Conservation (phyloP, 108 stramenopile genomes). For the Schizochytrium sp. region DNA sequence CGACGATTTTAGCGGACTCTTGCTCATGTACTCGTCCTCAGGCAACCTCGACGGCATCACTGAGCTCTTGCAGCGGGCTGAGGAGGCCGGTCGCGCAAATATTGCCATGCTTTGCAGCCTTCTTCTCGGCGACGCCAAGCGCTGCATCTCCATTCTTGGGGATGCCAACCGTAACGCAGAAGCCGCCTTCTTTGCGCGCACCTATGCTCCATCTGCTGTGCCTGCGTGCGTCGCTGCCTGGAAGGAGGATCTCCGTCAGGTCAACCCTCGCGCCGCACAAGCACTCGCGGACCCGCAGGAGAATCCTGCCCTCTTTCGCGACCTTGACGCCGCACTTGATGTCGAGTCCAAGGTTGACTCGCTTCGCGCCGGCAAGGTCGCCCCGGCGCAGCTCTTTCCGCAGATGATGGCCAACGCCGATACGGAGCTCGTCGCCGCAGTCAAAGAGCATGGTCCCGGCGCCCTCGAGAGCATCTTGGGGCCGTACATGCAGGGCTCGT, state of each 20-base stretch:
- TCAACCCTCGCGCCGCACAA: constrained; percentile 75
- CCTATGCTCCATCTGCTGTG: constrained; percentile 84
- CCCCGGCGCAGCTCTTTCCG: not conserved
- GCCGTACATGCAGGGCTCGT: not conserved
- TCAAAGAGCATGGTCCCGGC: not conserved
- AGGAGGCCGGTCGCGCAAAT: constrained; percentile 72
- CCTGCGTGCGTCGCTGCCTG: constrained; percentile 78
- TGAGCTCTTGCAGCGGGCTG: constrained; percentile 67
- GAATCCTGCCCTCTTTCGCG: constrained; percentile 79
- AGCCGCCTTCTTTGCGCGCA: constrained; percentile 94
- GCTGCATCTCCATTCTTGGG: constrained; percentile 78
- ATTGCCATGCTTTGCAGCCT: constrained; percentile 86
- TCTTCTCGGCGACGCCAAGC: constrained; percentile 78
- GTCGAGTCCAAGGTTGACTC: constrained; percentile 52
- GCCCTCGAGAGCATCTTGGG: not conserved
- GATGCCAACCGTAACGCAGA: constrained; percentile 83
- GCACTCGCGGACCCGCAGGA: constrained; percentile 72
- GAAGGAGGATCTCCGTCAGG: constrained; percentile 73
- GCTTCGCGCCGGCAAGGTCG: not conserved
- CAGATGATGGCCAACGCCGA: not conserved
- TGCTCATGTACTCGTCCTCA: constrained; percentile 83
- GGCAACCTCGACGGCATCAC: constrained; percentile 83
- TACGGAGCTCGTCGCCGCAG: not conserved
- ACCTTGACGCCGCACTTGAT: constrained; percentile 75
- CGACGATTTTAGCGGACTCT: constrained; percentile 78